Base-by-base conservation (phyloP, 345 rosid species). In the Syzygium oleosum region DNA sequence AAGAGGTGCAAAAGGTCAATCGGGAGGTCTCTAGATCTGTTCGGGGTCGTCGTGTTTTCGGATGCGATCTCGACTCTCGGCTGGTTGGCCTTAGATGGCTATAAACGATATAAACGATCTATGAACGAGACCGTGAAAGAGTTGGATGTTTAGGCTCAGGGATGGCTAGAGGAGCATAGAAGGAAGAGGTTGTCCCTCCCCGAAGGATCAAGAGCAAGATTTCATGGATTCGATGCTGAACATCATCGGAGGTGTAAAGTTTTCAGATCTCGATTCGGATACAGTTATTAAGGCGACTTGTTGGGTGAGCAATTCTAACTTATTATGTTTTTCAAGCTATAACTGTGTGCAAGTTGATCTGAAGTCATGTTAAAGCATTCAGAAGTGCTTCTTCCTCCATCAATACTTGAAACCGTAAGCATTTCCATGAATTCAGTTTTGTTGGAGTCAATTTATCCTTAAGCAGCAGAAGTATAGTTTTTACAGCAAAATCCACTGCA, bases 141-240 rank as follows among this genome's bases (percentile, higher is more conserved):
- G 80, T 77, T 91, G 77, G 93, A 94, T 52, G 38, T 21, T 29
- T 22, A 91, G 12, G 15, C 89, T 3, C 89, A 65, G 77, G 85
- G 51, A 2, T 92, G 93, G 93, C 65, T 93, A 13, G 85, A 90
- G 49, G 95, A 93, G 89, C 95, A 93, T 85, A 91, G 91, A 56
- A 84, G 87, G 49, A 91, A 27, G 86, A 56, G 89, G 34, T 5
- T 21, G 51, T 34, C 29, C 56, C 63, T 52, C 54, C 90, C 90
- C 23, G 84, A 65, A 15, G 12, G 73, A 88, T 46, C 49, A 86
- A 78, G 89, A 90, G 27, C 31, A 85, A 49, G 94, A 91, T 89
- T 90, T 93, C 92, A 90, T 92, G 88, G 92, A 91, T 87, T 88
- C 85, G 73, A 87, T 91, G 91, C 86, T 93, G 51, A 84, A 54